Evolutionary conservation across 1,284 basidiomycete genomes (phyloP), one percentile per base, ranked within the genome.

Genomic region (Afroboletus lepidellus): DNA sequence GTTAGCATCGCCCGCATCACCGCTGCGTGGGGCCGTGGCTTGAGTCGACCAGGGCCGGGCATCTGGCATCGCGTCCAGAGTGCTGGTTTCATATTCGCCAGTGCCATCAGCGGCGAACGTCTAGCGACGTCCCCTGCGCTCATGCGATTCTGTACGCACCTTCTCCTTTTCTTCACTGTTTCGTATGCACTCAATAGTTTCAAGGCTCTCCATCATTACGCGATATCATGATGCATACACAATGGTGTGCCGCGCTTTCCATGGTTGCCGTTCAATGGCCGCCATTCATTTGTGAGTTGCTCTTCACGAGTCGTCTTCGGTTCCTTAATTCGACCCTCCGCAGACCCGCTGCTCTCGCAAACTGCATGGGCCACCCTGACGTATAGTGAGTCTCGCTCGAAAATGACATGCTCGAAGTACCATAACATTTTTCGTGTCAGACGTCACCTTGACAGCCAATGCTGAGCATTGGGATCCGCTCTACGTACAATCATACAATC

Each of bases 181-280:
- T 15, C 46, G 16, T 54, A 51, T 43, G 33, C 50, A 29, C 60
- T 62, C 55, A n/a, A 64, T 52, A 37, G 47, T 48, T 48, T 34
- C 47, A 46, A 93, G 93, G 90, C 57, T 98, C 96, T 0, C 95
- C 96, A 1, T 93, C 93, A 6, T 77, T 95, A 72, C 81, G 94
- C 56, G 96, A 99, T 69, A 83, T 99, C 53, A 80, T 98, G 47
- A 89, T 92, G 64, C 93, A 96, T 64, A 90, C 94, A 0, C 94
- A 98, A 62, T 98, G 88, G 86, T 90, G 87, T 66, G 80, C 89
- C 24, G 81, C 86, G 43, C 74, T 98, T 21, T 86, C 85, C 24
- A 96, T 97, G 90, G 84, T 98, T 46, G 90, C 93, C 25, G 93
- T 98, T 25, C 79, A 92, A 64, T 99, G 95, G 95, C 95, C 96